Conservation (phyloP, 805 yeast genomes). For the Lipomyces lipofer region DNA sequence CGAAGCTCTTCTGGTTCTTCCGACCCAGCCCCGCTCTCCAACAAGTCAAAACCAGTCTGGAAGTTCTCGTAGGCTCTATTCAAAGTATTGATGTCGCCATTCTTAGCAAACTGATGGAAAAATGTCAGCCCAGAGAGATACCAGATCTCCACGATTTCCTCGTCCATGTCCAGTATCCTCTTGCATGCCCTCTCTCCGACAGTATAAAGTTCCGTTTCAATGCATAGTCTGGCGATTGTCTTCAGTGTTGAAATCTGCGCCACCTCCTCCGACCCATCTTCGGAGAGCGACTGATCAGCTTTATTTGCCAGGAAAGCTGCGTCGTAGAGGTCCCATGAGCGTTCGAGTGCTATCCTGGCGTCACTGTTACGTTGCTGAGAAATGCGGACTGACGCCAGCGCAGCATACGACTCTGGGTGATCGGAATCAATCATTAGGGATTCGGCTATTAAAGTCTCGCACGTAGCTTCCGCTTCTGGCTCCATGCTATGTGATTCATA, state of each 20-base stretch:
- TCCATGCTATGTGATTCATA: conserved; percentile 93
- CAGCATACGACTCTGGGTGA: conserved; percentile 79
- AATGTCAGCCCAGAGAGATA: conserved; percentile 78
- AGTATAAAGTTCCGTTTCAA: conserved; percentile 75
- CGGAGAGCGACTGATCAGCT: conserved; percentile 30
- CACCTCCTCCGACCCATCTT: conserved; percentile 37
- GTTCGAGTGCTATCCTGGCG: conserved; percentile 64
- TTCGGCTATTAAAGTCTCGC: conserved; percentile 67
- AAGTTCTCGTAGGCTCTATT: conserved; percentile 14
- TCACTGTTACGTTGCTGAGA: conserved; percentile 78
- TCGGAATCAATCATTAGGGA: conserved; percentile 55
- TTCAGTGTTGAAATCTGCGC: conserved; percentile 70
- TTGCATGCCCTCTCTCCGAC: conserved; percentile 64
- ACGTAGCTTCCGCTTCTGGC: conserved; percentile 76
- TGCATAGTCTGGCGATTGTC: conserved; percentile 68
- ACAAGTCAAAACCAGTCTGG: conserved; percentile 12
- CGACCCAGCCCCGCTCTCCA: neutral
- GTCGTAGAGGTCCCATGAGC: conserved; percentile 72
- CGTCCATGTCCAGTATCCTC: conserved; percentile 74
- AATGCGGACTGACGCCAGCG: conserved; percentile 82
- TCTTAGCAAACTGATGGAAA: conserved; percentile 9
- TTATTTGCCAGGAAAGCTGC: conserved; percentile 44
- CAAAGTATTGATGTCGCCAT: neutral
- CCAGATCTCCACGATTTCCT: conserved; percentile 75
- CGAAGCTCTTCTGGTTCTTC: conserved; percentile 20